phyloP scores from a whole-genome alignment of 2,329 filamentous ascomycete species.

The Aspergillus nomiae region DNA sequence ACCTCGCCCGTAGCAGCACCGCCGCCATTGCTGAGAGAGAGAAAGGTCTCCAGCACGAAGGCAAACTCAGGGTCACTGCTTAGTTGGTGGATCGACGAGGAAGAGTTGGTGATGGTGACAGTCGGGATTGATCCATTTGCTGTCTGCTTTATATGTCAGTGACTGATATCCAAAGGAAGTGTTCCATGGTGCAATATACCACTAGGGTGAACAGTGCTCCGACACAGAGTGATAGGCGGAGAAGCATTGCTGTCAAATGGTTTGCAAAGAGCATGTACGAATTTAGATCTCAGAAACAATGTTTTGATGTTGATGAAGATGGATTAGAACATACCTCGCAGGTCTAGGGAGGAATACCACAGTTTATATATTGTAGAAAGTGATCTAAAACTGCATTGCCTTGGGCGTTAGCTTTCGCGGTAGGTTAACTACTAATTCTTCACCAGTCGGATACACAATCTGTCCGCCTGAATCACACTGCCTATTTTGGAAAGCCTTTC shows the following conservation, averaged over 20 bases:
- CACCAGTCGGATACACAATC: neutral
- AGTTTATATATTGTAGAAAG: neutral
- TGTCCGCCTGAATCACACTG: neutral
- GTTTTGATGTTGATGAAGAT: neutral
- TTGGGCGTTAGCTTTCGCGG: neutral
- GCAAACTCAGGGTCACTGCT: neutral
- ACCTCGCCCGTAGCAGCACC: neutral
- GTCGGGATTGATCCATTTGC: neutral
- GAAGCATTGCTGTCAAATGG: neutral
- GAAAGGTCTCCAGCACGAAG: neutral
- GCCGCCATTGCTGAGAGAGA: neutral
- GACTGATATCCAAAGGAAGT: neutral
- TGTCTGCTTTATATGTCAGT: neutral
- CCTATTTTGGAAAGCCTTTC: neutral
- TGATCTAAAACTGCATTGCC: neutral
- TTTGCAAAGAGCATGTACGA: neutral
- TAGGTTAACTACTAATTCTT: neutral
- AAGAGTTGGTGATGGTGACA: neutral
- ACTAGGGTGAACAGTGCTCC: neutral
- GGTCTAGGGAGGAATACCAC: neutral
- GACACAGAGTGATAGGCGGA: neutral
- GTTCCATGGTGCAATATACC: neutral
- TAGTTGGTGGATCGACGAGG: neutral
- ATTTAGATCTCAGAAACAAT: accelerated
- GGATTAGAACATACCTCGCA: neutral